A percentile compares a stretch with the other conserved stretches of the same genome.
Evolutionary conservation across 495 filamentous ascomycete genomes (phyloP).

Genomic region (Neurospora pannonica): DNA sequence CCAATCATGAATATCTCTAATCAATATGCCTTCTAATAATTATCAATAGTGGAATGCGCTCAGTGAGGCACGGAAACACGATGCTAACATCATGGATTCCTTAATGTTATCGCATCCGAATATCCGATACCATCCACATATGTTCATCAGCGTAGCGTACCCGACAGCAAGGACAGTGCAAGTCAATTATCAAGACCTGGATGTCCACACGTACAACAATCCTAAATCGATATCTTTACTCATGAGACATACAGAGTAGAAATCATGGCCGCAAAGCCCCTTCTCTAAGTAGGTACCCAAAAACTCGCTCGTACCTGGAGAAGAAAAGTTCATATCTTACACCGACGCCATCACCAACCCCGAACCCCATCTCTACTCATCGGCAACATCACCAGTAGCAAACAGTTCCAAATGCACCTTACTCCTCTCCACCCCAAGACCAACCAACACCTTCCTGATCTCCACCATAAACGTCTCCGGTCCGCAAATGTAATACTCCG

Average conservation of each 20-base stretch:
- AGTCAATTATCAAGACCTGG: background rate
- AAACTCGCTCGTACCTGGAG: background rate
- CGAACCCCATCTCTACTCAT: slow-evolving; percentile 3
- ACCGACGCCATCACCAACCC: background rate
- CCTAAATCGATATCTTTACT: too few species aligned
- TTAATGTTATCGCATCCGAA: background rate
- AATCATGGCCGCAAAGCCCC: background rate
- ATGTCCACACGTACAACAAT: too few species aligned
- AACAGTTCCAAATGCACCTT: slow-evolving; percentile 60
- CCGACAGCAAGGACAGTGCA: background rate
- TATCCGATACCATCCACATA: background rate
- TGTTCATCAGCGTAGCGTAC: too few species aligned
- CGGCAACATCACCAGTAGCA: slow-evolving; percentile 44
- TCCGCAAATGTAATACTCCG: slow-evolving; percentile 63
- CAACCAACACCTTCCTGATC: slow-evolving; percentile 36
- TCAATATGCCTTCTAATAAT: background rate
- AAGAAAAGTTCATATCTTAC: background rate
- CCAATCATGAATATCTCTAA: background rate
- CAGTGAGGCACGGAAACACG: background rate
- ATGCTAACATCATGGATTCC: background rate
- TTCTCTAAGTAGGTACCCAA: background rate
- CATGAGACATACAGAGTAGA: background rate
- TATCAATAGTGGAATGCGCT: background rate
- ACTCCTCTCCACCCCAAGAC: slow-evolving; percentile 40
- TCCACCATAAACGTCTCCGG: slow-evolving; percentile 58